phyloP scores from a whole-genome alignment of 2,329 filamentous ascomycete species.

The Kalaharituber pfeilii region DNA sequence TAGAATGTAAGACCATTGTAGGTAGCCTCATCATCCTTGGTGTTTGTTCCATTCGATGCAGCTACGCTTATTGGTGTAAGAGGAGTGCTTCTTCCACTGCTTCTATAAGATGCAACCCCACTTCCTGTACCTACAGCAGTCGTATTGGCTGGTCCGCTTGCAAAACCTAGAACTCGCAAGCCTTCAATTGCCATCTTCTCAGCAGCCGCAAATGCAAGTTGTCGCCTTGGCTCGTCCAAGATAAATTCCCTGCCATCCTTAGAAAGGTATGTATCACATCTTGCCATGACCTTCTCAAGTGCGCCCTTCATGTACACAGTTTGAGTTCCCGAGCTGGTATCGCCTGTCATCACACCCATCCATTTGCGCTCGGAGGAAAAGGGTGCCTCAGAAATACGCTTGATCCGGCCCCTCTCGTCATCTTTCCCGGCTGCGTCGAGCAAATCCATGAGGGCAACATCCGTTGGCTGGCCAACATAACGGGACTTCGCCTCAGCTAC shows the following conservation, averaged over 20 bases:
- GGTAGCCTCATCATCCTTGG: slow-evolving; percentile 44
- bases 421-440: slow-evolving; percentile 68
- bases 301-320: slow-evolving; percentile 87
- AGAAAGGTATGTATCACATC: slow-evolving; percentile 81
- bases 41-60: slow-evolving; percentile 24
- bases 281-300: slow-evolving; percentile 65
- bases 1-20: slow-evolving; percentile 78
- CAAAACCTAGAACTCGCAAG: slow-evolving; percentile 79
- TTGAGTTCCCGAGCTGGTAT: slow-evolving; percentile 32
- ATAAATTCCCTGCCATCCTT: slow-evolving; percentile 72
- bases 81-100: slow-evolving; percentile 37
- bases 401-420: slow-evolving; percentile 72
- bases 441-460: slow-evolving; percentile 90
- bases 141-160: slow-evolving; percentile 51
- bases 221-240: slow-evolving; percentile 55
- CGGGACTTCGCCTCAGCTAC: slow-evolving; percentile 63
- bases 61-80: neutral
- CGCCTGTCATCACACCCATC: slow-evolving; percentile 60
- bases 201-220: slow-evolving; percentile 61
- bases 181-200: slow-evolving; percentile 78
- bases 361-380: slow-evolving; percentile 97
- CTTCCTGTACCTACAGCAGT: slow-evolving; percentile 26
- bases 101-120: neutral
- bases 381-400: slow-evolving; percentile 72
- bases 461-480: slow-evolving; percentile 93